These are phyloP conservation scores for Scleromitrula shiraiana DNA, from an alignment of 2,329 filamentous ascomycete genomes.

Conservation along the genomic window DNA sequence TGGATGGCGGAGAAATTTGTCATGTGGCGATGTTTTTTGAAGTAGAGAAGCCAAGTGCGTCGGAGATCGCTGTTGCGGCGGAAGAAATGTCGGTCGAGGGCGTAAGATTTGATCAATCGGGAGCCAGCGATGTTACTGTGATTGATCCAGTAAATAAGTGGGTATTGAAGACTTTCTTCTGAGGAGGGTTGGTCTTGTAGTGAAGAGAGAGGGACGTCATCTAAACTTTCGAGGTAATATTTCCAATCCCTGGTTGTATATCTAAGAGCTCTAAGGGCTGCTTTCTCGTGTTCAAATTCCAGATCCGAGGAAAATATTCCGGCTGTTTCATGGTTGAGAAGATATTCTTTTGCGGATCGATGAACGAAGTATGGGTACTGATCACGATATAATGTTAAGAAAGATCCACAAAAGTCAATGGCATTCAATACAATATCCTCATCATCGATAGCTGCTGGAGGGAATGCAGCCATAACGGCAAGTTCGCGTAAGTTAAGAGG, in stretches of 20 bases:
- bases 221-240: conserved; percentile 9
- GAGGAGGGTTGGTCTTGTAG: conserved; percentile 9
- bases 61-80: conserved; percentile 8
- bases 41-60: conserved; percentile 9
- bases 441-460: conserved; percentile 1
- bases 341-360: conserved; percentile 9
- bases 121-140: conserved; percentile 8
- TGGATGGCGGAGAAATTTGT: conserved; percentile 11
- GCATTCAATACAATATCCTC: conserved; percentile 4
- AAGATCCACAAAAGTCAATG: conserved; percentile 6
- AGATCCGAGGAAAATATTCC: conserved; percentile 9
- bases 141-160: conserved; percentile 9
- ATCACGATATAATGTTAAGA: conserved; percentile 5
- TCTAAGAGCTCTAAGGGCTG: conserved; percentile 6
- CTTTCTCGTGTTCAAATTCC: conserved; percentile 8
- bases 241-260: conserved; percentile 9
- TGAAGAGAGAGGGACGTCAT: conserved; percentile 6
- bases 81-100: conserved; percentile 6
- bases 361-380: conserved; percentile 9
- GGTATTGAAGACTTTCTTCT: conserved; percentile 9
- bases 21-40: conserved; percentile 10
- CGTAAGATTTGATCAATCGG: conserved; percentile 5
- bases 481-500: conserved; percentile 8
- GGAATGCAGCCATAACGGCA: conserved; percentile 9
- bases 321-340: conserved; percentile 6